Percentiles rank a stretch among this genome's conserved stretches.
Evolutionary conservation across 257 asterid species (phyloP).

Genomic region (Agastache rugosa): DNA sequence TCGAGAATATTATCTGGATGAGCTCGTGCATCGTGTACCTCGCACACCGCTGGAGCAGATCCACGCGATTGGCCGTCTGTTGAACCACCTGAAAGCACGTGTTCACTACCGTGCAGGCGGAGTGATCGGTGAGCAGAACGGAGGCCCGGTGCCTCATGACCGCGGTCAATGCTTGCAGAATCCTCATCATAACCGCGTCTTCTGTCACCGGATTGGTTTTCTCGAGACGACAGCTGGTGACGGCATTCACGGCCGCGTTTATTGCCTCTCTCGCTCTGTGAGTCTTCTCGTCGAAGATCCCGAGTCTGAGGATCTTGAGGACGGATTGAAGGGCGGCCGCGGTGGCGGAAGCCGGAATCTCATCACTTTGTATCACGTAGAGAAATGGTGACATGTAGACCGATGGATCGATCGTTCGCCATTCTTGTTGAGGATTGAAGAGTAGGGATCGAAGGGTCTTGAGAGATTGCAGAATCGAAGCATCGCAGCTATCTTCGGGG

Average conservation of each 20-base stretch:
- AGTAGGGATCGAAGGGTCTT: constrained; percentile 71
- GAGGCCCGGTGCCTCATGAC: constrained; percentile 78
- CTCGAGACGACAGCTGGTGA: constrained; percentile 78
- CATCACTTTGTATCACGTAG: constrained; percentile 82
- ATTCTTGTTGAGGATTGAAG: constrained; percentile 82
- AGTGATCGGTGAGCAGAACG: constrained; percentile 68
- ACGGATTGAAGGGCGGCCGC: constrained; percentile 77
- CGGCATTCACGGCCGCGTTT: constrained; percentile 57
- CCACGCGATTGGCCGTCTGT: constrained; percentile 72
- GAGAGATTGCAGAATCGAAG: constrained; percentile 61
- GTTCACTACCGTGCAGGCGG: constrained; percentile 81
- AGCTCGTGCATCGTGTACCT: constrained; percentile 87
- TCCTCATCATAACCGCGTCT: constrained; percentile 85
- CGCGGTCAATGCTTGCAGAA: constrained; percentile 66
- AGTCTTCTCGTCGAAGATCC: constrained; percentile 65
- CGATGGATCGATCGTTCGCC: constrained; percentile 74
- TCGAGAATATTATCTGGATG: constrained; percentile 64
- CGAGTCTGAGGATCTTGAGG: constrained; percentile 73
- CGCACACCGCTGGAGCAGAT: constrained; percentile 83
- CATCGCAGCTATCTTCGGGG: constrained; percentile 59
- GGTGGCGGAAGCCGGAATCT: constrained; percentile 81
- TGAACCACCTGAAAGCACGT: constrained; percentile 93
- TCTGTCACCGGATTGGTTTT: constrained; percentile 71
- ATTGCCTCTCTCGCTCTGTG: constrained; percentile 68
- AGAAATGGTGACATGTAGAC: constrained; percentile 77